Percentiles rank a stretch among this genome's conserved stretches.
These are phyloP conservation scores for Fusarium sp. DNA, from an alignment of 2,329 filamentous ascomycete genomes.

Conservation along the genomic window DNA sequence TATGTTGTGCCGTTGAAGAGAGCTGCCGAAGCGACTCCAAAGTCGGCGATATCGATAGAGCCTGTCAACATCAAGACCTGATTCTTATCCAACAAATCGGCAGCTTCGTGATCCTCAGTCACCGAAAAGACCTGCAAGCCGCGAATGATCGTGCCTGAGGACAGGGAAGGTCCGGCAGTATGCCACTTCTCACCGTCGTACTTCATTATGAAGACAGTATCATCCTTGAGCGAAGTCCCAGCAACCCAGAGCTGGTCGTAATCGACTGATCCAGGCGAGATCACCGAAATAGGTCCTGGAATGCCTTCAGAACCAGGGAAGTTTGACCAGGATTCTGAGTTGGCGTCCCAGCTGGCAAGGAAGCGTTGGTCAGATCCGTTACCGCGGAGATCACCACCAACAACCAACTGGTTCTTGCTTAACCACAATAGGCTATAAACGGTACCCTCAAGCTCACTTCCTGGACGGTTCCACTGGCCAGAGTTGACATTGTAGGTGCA, in stretches of 20 bases:
- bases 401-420: conserved; percentile 76
- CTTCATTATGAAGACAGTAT: conserved; percentile 82
- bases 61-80: conserved; percentile 88
- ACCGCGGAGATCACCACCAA: conserved; percentile 80
- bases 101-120: conserved; percentile 73
- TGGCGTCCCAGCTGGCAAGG: conserved; percentile 79
- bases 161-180: conserved; percentile 72
- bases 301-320: conserved; percentile 74
- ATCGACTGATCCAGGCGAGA: conserved; percentile 80
- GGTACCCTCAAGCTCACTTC: conserved; percentile 76
- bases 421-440: conserved; percentile 83
- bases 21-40: conserved; percentile 86
- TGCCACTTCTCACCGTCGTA: conserved; percentile 81
- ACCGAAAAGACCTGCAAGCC: conserved; percentile 86
- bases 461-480: conserved; percentile 84
- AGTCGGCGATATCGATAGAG: conserved; percentile 77
- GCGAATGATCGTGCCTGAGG: conserved; percentile 74
- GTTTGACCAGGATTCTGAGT: conserved; percentile 73
- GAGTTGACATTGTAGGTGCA: conserved; percentile 81
- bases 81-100: conserved; percentile 72
- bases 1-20: conserved; percentile 87
- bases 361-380: conserved; percentile 71
- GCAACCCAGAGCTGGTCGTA: conserved; percentile 84
- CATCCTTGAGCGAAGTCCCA: conserved; percentile 73
- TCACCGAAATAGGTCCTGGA: conserved; percentile 82